Evolutionary conservation across 768 basidiomycete genomes (phyloP).

Genomic region (Lactifluus echinatus): DNA sequence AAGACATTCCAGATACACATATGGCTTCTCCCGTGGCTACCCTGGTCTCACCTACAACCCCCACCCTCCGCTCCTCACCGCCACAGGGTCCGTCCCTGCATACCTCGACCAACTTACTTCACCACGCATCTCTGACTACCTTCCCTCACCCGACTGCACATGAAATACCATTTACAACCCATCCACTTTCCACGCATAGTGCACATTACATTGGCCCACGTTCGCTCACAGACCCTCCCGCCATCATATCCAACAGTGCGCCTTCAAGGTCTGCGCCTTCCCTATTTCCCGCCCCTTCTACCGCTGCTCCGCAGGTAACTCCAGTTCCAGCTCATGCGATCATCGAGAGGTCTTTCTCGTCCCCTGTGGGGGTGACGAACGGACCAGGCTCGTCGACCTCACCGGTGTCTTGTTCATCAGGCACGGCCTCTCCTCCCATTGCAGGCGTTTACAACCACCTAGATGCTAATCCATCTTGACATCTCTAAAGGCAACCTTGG

Average conservation of each 20-base stretch:
- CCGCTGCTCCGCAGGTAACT: neutral
- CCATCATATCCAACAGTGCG: neutral
- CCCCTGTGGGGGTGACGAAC: too few species aligned
- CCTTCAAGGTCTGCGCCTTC: neutral
- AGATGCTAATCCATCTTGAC: neutral
- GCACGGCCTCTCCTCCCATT: too few species aligned
- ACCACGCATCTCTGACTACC: neutral
- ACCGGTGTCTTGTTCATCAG: neutral
- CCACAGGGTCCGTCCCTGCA: neutral
- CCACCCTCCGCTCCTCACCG: neutral
- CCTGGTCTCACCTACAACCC: neutral
- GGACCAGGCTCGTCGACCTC: neutral
- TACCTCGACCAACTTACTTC: neutral
- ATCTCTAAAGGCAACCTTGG: conserved; percentile 91
- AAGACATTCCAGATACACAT: neutral
- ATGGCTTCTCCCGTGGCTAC: neutral
- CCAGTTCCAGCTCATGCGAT: neutral
- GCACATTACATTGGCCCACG: neutral
- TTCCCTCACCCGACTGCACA: neutral
- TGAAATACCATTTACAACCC: neutral
- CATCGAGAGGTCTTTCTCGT: neutral
- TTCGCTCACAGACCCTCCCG: neutral
- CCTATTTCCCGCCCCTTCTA: neutral
- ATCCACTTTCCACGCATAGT: too few species aligned
- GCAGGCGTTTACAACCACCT: too few species aligned